phyloP scores from a whole-genome alignment of 192 early-diverging fungal genomes.

The Kickxella alabastrina region DNA sequence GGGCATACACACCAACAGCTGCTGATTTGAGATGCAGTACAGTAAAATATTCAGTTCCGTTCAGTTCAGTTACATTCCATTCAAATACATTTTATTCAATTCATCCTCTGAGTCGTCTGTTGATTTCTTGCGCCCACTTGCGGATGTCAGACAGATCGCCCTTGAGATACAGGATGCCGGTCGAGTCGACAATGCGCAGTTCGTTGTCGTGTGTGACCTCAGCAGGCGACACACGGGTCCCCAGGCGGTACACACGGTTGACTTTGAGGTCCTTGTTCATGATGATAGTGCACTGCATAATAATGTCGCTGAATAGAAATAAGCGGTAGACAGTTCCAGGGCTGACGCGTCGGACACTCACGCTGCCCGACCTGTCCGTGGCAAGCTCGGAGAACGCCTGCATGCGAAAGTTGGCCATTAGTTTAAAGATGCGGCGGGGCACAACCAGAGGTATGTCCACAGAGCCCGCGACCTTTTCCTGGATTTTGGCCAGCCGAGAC shows the following conservation, averaged over 20 bases:
- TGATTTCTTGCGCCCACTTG: constrained; percentile 47
- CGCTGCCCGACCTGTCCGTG: constrained; percentile 1
- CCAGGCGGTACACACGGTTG: constrained; percentile 30
- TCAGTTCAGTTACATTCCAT: too few species aligned
- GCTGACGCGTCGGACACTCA: constrained; percentile 22
- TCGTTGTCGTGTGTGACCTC: constrained; percentile 29
- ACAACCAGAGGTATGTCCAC: constrained; percentile 44
- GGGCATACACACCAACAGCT: too few species aligned
- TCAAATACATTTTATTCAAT: too few species aligned
- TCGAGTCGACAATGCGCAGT: constrained; percentile 40
- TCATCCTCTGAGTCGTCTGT: constrained; percentile 33
- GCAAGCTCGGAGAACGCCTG: constrained; percentile 22
- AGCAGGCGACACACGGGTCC: constrained; percentile 29
- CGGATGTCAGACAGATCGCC: constrained; percentile 23
- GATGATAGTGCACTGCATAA: constrained; percentile 54
- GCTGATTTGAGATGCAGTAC: too few species aligned
- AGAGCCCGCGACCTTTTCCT: constrained; percentile 54
- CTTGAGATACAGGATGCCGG: constrained; percentile 41
- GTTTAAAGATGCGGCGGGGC: constrained; percentile 56
- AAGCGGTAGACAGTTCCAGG: constrained; percentile 50
- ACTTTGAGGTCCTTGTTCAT: constrained; percentile 42
- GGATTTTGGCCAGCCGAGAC: constrained; percentile 54
- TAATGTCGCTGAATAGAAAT: constrained; percentile 70
- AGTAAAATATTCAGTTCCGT: too few species aligned
- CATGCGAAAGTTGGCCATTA: constrained; percentile 49